phyloP scores from a whole-genome alignment of 177 flowering plant species.

The Telopea speciosissima region DNA sequence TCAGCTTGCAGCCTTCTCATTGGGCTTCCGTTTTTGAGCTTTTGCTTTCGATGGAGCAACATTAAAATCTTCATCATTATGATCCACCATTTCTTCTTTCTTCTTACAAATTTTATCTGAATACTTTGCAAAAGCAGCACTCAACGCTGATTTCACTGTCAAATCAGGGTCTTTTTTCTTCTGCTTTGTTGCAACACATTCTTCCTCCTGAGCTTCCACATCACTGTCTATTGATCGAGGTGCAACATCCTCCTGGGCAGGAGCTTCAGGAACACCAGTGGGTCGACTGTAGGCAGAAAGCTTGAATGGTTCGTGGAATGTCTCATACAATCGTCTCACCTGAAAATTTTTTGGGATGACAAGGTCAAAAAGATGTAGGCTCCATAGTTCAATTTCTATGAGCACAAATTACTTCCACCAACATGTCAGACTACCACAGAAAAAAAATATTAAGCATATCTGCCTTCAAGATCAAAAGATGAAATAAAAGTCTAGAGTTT shows the following conservation, averaged over 20 bases:
- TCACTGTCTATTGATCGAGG: conserved; percentile 19
- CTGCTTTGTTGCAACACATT: conserved; percentile 27
- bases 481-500: no score
- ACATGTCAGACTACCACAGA: no score
- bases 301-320: conserved; percentile 94
- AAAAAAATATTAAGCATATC: no score
- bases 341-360: conserved; percentile 13
- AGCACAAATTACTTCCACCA: no score
- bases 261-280: conserved; percentile 29
- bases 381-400: no score
- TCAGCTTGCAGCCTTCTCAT: conserved; percentile 3
- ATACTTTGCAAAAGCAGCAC: conserved; percentile 72
- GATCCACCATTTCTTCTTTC: conserved; percentile 17
- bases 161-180: conserved; percentile 43
- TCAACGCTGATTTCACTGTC: conserved; percentile 64
- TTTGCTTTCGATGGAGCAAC: conserved; percentile 6
- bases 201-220: conserved; percentile 30
- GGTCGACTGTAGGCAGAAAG: conserved; percentile 45
- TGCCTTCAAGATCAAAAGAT: no score
- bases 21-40: conserved; percentile 10
- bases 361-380: no score
- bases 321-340: conserved; percentile 87
- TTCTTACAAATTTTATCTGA: conserved; percentile 36
- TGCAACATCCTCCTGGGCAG: conserved; percentile 24
- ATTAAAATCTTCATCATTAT: conserved; percentile 25